A percentile compares a stretch with the other conserved stretches of the same genome.
Evolutionary conservation across 2,329 filamentous ascomycete genomes (phyloP).

Genomic region (Penicillium decumbens): DNA sequence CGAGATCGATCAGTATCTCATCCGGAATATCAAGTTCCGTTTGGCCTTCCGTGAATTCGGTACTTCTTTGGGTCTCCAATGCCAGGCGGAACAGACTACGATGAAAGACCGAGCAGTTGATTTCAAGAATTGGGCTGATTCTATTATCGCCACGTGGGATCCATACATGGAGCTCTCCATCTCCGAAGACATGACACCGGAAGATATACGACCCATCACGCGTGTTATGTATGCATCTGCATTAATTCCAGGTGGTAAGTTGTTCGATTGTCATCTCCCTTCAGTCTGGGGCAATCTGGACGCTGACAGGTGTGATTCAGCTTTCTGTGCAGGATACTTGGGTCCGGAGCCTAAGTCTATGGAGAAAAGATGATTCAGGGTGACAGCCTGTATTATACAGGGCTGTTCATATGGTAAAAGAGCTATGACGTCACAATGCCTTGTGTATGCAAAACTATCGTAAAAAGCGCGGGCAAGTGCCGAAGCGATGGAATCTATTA

Average conservation of each 20-base stretch:
- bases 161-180: conserved; percentile 37
- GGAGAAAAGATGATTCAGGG: not conserved
- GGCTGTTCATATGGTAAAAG: not conserved
- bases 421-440: not conserved
- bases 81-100: conserved; percentile 32
- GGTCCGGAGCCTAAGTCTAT: conserved; percentile 29
- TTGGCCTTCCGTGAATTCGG: conserved; percentile 56
- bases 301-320: conserved; percentile 19
- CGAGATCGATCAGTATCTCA: conserved; percentile 34
- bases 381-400: not conserved
- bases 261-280: not conserved
- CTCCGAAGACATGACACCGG: conserved; percentile 30
- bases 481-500: conserved; percentile 13
- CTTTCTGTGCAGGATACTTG: conserved; percentile 36
- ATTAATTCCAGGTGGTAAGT: conserved; percentile 53
- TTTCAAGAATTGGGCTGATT: conserved; percentile 31
- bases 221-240: conserved; percentile 56
- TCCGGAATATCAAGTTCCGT: conserved; percentile 33
- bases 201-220: conserved; percentile 52
- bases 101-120: conserved; percentile 34
- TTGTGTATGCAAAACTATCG: not conserved
- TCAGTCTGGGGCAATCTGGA: not conserved
- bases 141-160: conserved; percentile 38
- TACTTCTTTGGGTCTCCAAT: conserved; percentile 48
- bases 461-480: not conserved